phyloP scores from a whole-genome alignment of 2,329 filamentous ascomycete species.

The Fusarium oligoseptatum region DNA sequence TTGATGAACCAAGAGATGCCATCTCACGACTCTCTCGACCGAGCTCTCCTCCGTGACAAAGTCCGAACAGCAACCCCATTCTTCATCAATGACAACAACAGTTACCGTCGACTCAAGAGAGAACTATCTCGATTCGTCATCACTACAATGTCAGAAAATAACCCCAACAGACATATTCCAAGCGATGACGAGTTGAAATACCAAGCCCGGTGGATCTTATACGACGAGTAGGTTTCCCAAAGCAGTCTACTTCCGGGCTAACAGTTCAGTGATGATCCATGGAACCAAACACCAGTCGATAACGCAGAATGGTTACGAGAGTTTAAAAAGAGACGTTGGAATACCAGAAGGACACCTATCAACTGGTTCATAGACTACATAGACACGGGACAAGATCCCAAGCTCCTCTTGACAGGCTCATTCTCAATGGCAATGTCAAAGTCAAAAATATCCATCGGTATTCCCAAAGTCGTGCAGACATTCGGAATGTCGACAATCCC shows the following conservation, averaged over 20 bases:
- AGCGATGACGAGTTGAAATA: constrained; percentile 36
- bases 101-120: constrained; percentile 27
- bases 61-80: constrained; percentile 32
- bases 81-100: constrained; percentile 40
- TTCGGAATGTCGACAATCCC: constrained; percentile 94
- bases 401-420: constrained; percentile 56
- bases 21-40: constrained; percentile 5
- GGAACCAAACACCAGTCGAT: constrained; percentile 42
- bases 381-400: constrained; percentile 42
- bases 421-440: constrained; percentile 84
- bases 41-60: constrained; percentile 21
- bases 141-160: constrained; percentile 38
- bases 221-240: constrained; percentile 28
- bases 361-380: neutral
- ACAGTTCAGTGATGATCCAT: constrained; percentile 38
- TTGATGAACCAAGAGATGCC: neutral
- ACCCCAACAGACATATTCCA: constrained; percentile 35
- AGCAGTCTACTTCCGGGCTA: fast-evolving
- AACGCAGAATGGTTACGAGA: constrained; percentile 39
- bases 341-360: constrained; percentile 3
- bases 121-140: constrained; percentile 36
- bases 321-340: constrained; percentile 41
- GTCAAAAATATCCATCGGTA: constrained; percentile 95
- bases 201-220: constrained; percentile 36
- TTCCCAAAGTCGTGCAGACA: constrained; percentile 87